Percentiles rank a stretch among this genome's conserved stretches.
Evolutionary conservation across 345 rosid species (phyloP).

Genomic region (Aquilaria sinensis): DNA sequence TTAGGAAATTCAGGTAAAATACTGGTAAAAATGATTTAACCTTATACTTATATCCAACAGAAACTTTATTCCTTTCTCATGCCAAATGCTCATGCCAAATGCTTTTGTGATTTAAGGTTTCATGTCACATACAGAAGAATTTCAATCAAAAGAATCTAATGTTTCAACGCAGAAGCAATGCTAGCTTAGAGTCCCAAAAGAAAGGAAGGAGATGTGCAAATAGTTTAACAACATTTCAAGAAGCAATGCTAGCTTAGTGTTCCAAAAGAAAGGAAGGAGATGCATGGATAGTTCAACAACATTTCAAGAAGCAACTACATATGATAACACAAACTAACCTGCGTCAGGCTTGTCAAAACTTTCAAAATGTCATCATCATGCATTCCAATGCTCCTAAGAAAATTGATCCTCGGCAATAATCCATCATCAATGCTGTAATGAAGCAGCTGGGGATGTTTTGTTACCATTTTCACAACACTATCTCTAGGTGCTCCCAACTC

Average conservation of each 20-base stretch:
- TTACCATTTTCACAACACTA: conserved; percentile 86
- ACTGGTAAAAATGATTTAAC: background rate
- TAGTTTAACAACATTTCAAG: no score
- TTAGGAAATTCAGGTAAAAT: background rate
- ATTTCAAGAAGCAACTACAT: background rate
- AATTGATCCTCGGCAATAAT: conserved; percentile 83
- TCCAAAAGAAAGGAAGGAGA: no score
- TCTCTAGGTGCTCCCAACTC: conserved; percentile 94
- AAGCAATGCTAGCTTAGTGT: no score
- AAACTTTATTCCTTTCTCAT: no score
- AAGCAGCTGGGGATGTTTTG: conserved; percentile 89
- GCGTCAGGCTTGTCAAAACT: conserved; percentile 93
- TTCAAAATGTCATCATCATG: conserved; percentile 71
- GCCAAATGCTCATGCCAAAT: no score
- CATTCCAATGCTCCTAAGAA: conserved; percentile 91
- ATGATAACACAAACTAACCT: conserved; percentile 41
- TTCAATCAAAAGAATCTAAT: no score
- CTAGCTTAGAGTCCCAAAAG: no score
- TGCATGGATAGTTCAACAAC: no score
- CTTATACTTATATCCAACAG: background rate
- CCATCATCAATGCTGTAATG: conserved; percentile 95
- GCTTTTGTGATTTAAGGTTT: no score
- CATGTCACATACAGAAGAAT: no score
- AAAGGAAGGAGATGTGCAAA: no score
- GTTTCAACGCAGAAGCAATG: no score